Evolutionary conservation across 805 yeast genomes (phyloP), one percentile per base, ranked within the genome.

Genomic region (Barnettozyma salicaria): DNA sequence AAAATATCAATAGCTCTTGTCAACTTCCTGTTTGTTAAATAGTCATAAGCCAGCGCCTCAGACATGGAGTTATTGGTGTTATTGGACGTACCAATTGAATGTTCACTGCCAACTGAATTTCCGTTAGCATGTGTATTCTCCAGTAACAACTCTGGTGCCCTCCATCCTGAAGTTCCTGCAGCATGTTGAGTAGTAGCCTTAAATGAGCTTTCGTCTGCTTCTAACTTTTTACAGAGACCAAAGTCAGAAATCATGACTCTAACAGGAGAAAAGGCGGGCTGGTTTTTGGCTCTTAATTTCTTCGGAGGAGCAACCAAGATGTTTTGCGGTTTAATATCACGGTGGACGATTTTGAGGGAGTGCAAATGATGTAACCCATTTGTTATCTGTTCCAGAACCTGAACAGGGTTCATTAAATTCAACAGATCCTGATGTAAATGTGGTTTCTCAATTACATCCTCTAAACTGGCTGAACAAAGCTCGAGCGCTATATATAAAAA

Each of bases 101-200:
- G 49, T 4, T 53, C 57, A 43, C 48, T 52, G 34, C 21, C 37
- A 11, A 39, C 28, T n/a, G 47, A 43, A 22, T 39, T 19, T n/a
- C n/a, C n/a, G 10, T 42, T 36, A 23, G 36, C 35, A 34, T 43
- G 42, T 7, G 48, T 36, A 17, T 58, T 67, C 29, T 68, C 74
- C 18, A 72, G 57, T 25, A 86, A 60, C 23, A 86, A 59, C 52
- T 92, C 98, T 0, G 98, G 98, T 0, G 99, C 97, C 49, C 97
- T 73, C 98, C 98, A 92, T 4, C 99, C 99, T 4, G 92, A 76
- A 0, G 98, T 92, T 2, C 98, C 98, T 1, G 97, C 95, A 14
- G 95, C 94, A 51, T 87, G 80, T 23, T 86, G 88, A 0, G 92
- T 80, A 1, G 96, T 90, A 0, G 96, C 95, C 44, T 90, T 72